These are phyloP conservation scores for Nicotiana benthamiana DNA, from an alignment of 257 asterid species.

Conservation along the genomic window DNA sequence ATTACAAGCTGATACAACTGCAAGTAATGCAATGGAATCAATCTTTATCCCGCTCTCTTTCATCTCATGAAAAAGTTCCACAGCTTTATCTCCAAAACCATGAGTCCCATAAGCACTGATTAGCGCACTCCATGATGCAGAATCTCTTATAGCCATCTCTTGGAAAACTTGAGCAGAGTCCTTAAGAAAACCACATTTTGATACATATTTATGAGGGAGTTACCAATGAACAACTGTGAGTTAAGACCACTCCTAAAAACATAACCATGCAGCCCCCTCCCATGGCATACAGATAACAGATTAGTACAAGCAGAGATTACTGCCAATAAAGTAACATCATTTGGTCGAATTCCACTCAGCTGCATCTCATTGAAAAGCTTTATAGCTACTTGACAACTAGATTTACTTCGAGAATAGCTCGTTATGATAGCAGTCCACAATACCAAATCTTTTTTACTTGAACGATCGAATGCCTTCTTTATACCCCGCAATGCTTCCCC, in stretches of 20 bases:
- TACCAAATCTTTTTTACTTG: constrained; percentile 42
- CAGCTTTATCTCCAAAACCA: constrained; percentile 47
- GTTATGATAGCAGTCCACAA: constrained; percentile 67
- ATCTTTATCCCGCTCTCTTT: constrained; percentile 30
- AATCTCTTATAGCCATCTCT: constrained; percentile 40
- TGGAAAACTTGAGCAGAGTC: constrained; percentile 42
- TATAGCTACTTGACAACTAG: constrained; percentile 41
- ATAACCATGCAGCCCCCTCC: constrained; percentile 40
- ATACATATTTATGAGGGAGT: constrained; percentile 63
- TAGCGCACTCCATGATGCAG: constrained; percentile 61
- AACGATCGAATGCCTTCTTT: constrained; percentile 39
- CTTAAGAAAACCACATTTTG: constrained; percentile 54
- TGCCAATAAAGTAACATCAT: constrained; percentile 48
- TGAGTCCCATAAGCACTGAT: constrained; percentile 47
- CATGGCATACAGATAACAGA: constrained; percentile 32
- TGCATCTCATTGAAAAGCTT: constrained; percentile 47
- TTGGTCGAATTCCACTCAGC: constrained; percentile 40
- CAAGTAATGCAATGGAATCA: constrained; percentile 49
- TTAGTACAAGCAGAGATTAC: constrained; percentile 46
- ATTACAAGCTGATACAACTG: constrained; percentile 47
- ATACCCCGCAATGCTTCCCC: constrained; percentile 25
- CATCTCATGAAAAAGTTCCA: constrained; percentile 44
- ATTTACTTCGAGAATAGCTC: constrained; percentile 36
- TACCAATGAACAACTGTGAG: constrained; percentile 35
- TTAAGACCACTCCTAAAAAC: constrained; percentile 37